Evolutionary conservation across 257 asterid species (phyloP).

Genomic region (Solanum chiquidenum): DNA sequence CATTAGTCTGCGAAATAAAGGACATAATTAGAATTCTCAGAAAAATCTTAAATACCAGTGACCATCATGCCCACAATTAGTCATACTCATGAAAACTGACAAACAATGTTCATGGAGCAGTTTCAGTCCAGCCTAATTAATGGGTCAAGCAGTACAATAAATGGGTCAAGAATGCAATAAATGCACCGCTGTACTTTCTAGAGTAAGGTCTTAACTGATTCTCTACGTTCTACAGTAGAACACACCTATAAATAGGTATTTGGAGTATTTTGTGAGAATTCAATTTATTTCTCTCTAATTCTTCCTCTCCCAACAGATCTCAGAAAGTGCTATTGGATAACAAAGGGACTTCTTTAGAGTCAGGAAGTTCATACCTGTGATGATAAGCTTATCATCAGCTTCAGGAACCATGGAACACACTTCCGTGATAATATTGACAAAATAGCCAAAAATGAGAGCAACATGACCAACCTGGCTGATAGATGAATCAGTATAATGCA

Average conservation of each 20-base stretch:
- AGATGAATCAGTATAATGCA: slow-evolving; percentile 40
- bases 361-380: slow-evolving; percentile 56
- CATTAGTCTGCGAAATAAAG: slow-evolving; percentile 73
- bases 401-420: slow-evolving; percentile 95
- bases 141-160: neutral
- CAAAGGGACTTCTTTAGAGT: neutral
- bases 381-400: slow-evolving; percentile 95
- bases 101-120: neutral
- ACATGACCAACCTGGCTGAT: slow-evolving; percentile 86
- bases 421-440: slow-evolving; percentile 74
- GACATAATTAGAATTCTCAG: neutral
- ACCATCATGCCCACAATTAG: neutral
- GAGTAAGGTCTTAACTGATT: neutral
- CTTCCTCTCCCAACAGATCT: neutral
- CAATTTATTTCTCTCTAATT: neutral
- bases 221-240: neutral
- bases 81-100: neutral
- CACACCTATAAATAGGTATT: neutral
- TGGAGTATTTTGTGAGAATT: neutral
- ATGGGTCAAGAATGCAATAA: neutral
- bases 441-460: slow-evolving; percentile 76
- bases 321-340: neutral
- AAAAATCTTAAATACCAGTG: neutral
- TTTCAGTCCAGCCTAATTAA: neutral
- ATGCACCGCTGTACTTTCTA: neutral